Percentiles rank a stretch among this genome's conserved stretches.
Evolutionary conservation across 2,329 filamentous ascomycete species (phyloP).

Genomic region (Clonostachys rosea): DNA sequence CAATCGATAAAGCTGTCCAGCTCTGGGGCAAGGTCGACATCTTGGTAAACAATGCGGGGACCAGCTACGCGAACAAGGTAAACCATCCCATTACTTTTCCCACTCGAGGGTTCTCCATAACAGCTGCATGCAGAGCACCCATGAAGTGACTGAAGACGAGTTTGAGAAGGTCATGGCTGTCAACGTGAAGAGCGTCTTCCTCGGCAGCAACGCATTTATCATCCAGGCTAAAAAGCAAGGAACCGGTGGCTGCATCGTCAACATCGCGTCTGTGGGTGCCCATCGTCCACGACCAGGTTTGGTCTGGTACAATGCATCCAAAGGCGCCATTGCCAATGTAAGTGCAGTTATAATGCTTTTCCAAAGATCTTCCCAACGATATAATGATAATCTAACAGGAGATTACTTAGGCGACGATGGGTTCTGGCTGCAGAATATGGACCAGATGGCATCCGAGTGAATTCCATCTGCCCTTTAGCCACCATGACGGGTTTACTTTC

Average conservation of each 20-base stretch:
- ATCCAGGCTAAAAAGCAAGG: constrained; percentile 68
- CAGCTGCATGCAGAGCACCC: not conserved
- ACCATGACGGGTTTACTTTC: constrained; percentile 2
- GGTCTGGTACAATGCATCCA: constrained; percentile 78
- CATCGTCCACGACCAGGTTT: constrained; percentile 68
- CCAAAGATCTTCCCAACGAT: not conserved
- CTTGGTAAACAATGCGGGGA: constrained; percentile 24
- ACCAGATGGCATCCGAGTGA: constrained; percentile 75
- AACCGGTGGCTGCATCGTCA: constrained; percentile 41
- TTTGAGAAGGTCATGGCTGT: constrained; percentile 80
- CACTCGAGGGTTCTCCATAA: too few relatives aligned
- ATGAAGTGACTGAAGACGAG: constrained; percentile 63
- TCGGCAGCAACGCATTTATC: constrained; percentile 69
- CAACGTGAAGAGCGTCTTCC: constrained; percentile 87
- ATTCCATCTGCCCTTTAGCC: constrained; percentile 61
- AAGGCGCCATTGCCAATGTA: constrained; percentile 59
- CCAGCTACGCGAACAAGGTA: not conserved
- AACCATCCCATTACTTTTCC: too few relatives aligned
- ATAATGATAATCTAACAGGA: not conserved
- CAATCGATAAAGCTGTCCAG: constrained; percentile 10
- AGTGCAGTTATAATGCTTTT: not conserved
- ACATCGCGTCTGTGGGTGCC: constrained; percentile 75
- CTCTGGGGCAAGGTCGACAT: constrained; percentile 20
- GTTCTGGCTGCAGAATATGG: constrained; percentile 65
- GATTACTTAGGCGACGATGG: constrained; percentile 1